Base-by-base conservation (phyloP, 345 rosid genomes). In the Sisymbrium irio region DNA sequence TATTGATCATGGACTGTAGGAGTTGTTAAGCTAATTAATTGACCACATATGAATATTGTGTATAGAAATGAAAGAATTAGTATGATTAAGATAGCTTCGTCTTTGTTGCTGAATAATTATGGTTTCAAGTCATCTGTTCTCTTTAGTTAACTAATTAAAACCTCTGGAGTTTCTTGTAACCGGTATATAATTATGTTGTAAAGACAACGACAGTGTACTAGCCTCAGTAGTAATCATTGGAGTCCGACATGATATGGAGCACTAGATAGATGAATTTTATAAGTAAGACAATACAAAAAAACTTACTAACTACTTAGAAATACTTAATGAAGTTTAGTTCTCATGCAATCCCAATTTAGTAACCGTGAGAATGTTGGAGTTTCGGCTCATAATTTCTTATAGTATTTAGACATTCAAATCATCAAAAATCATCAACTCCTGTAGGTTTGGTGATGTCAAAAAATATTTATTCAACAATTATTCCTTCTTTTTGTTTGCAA, bases 171-270 rank as follows among this genome's bases (percentile, higher is more conserved):
- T 74, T 58, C 66, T 61, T 58, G 72, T 74, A 58, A 58, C 45
- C 61, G 53, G 45, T 66, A 18, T 37, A 58, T 28, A 20, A 74
- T 67, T 33, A 17, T 61, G 51, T 62, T 61, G 54, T 51, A 17
- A 50, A 62, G 79, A 75, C 74, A 68, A 33, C 50, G 74, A 75
- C 74, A 33, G 42, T 42, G 69, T 68, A 75, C 79, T 75, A 75
- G 74, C 69, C 53, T 68, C 37, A 20, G 56, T 49, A 30, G 13
- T 60, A 30, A 75, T 67, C 68, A 50, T 50, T 59, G 22, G 2
- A 19, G 28, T 40, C 19, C 14, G 14, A 54, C 55, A 33, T 72
- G 14, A 71, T 59, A 59, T 60, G 7, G 18, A 60, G 33, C 68
- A 51, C 45, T 57, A 56, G 72, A 45, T 72, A 30, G 19, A 63